Conservation (phyloP, 768 basidiomycete species). For the Lactarius hengduanensis region DNA sequence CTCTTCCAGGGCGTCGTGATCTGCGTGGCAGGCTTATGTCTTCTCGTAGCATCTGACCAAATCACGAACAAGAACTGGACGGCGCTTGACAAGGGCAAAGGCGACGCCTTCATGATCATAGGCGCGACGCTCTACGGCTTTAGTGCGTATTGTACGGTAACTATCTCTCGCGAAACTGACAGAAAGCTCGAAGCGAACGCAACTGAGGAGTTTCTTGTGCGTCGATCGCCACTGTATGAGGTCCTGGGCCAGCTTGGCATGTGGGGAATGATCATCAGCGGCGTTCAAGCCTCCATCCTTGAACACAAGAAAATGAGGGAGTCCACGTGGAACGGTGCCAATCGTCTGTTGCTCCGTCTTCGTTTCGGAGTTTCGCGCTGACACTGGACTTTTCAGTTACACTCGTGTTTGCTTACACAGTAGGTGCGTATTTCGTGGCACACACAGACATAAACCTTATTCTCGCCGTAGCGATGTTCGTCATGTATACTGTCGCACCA, state of each 20-base stretch:
- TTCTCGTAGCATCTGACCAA: conserved; percentile 78
- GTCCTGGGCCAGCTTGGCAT: conserved; percentile 86
- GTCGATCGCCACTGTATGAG: conserved; percentile 77
- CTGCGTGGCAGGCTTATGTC: conserved; percentile 70
- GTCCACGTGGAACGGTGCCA: conserved; percentile 71
- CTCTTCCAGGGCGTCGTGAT: conserved; percentile 60
- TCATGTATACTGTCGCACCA: conserved; percentile 85
- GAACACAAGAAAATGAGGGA: conserved; percentile 67
- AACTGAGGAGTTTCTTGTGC: conserved; percentile 85
- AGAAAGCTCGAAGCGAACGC: conserved; percentile 60
- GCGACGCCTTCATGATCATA: conserved; percentile 83
- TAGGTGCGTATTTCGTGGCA: conserved; percentile 31
- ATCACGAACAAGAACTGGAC: conserved; percentile 74
- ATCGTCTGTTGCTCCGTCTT: conserved; percentile 47
- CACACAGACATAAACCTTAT: conserved; percentile 4
- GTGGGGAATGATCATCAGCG: conserved; percentile 79
- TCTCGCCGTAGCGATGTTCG: conserved; percentile 60
- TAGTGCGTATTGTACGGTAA: conserved; percentile 49
- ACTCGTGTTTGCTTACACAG: conserved; percentile 51
- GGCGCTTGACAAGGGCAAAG: conserved; percentile 65
- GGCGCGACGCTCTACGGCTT: conserved; percentile 86
- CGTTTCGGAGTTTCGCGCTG: neutral
- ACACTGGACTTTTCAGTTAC: conserved; percentile 42
- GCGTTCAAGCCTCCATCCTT: conserved; percentile 70
- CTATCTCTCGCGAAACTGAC: neutral